Percentiles rank a stretch among this genome's conserved stretches.
Conservation (phyloP, 768 basidiomycete species). For the Lentinula raphanica region DNA sequence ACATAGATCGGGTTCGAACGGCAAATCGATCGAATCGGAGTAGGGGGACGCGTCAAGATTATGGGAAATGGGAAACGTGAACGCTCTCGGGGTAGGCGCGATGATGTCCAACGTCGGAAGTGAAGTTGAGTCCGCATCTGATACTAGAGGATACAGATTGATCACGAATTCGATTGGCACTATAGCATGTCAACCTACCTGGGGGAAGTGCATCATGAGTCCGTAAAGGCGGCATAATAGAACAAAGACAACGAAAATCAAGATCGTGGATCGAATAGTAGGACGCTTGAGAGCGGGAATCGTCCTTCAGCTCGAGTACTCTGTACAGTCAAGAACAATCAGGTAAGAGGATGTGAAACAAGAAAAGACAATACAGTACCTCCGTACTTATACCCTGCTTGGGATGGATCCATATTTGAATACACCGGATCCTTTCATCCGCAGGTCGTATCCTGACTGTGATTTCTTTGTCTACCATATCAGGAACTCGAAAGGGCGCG, state of each 20-base stretch:
- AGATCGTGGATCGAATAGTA: neutral
- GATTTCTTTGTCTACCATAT: neutral
- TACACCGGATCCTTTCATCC: neutral
- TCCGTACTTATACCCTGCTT: neutral
- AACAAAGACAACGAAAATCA: neutral
- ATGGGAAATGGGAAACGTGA: conserved; percentile 59
- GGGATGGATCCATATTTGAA: neutral
- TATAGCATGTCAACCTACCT: neutral
- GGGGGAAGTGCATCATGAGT: neutral
- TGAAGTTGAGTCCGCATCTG: neutral
- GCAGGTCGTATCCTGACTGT: neutral
- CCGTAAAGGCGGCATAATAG: neutral
- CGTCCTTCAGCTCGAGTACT: neutral
- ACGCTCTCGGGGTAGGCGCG: conserved; percentile 66
- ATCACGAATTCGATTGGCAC: neutral
- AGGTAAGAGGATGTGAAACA: neutral
- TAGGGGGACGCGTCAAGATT: conserved; percentile 61
- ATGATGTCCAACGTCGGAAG: conserved; percentile 34
- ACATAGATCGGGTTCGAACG: conserved; percentile 67
- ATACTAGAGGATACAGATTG: neutral
- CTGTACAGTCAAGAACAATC: neutral
- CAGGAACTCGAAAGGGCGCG: neutral
- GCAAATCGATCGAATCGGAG: conserved; percentile 58
- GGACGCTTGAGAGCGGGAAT: neutral
- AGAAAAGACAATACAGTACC: conserved; percentile 3